phyloP scores from a whole-genome alignment of 108 stramenopile species.

The Skeletonema potamos region DNA sequence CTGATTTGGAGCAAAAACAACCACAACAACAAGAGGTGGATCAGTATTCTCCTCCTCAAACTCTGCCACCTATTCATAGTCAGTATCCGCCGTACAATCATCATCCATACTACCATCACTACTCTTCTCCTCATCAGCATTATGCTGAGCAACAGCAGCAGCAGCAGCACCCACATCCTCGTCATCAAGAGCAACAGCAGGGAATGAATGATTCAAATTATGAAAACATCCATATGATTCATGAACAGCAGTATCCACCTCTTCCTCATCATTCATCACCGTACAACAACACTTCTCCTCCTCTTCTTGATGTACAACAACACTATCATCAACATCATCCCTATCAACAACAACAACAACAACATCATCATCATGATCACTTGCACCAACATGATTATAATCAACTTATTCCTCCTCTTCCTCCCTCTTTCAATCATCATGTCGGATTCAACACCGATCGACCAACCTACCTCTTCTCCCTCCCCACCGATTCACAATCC shows the following conservation, averaged over 20 bases:
- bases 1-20: background rate
- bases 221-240: too few species aligned
- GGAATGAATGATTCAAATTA: background rate
- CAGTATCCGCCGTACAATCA: background rate
- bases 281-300: background rate
- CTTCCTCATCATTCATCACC: background rate
- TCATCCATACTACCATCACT: background rate
- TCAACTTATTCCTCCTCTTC: background rate
- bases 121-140: background rate
- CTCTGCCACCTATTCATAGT: background rate
- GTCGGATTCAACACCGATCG: constrained; percentile 30
- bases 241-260: background rate
- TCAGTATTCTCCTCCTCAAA: background rate
- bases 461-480: constrained; percentile 59
- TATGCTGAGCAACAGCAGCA: background rate
- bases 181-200: background rate
- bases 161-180: background rate
- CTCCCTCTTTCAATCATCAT: background rate
- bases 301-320: too few species aligned
- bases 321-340: background rate
- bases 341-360: background rate
- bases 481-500: constrained; percentile 67
- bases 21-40: background rate
- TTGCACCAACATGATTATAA: background rate
- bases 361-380: background rate